Conservation (phyloP, 306 rosid species). For the Citrullus colocynthis region DNA sequence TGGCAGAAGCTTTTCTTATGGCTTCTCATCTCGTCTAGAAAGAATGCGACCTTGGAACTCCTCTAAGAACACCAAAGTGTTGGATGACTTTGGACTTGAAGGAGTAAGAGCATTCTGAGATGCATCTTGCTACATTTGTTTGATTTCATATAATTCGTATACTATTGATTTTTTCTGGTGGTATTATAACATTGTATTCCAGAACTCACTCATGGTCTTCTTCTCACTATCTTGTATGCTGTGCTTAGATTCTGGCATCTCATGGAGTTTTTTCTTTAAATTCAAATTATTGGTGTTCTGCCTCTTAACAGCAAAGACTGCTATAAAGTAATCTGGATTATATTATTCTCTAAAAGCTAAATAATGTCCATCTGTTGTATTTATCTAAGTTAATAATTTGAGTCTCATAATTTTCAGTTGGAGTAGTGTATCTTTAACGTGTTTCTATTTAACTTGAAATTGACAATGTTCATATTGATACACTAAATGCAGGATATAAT, state of each 20-base stretch:
- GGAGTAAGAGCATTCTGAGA: conserved; percentile 30
- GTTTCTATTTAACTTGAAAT: neutral
- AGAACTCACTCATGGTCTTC: neutral
- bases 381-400: neutral
- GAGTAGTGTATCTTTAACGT: neutral
- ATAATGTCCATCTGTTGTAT: neutral
- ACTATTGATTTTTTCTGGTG: neutral
- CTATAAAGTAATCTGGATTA: neutral
- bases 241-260: neutral
- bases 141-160: neutral
- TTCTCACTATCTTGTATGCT: neutral
- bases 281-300: neutral
- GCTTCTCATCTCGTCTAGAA: conserved; percentile 29
- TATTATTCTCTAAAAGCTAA: neutral
- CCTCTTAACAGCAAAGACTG: neutral
- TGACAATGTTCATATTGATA: conserved; percentile 7
- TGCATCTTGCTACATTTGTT: conserved; percentile 5
- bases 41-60: conserved; percentile 23
- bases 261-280: neutral
- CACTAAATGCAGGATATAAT: conserved; percentile 33
- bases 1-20: conserved; percentile 23
- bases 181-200: neutral
- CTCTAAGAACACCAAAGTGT: conserved; percentile 24
- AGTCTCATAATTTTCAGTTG: neutral
- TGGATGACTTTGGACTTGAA: conserved; percentile 54